Percentiles rank a stretch among this genome's conserved stretches.
Evolutionary conservation across 108 stramenopile genomes (phyloP).

Genomic region (Nitzschia sp.): DNA sequence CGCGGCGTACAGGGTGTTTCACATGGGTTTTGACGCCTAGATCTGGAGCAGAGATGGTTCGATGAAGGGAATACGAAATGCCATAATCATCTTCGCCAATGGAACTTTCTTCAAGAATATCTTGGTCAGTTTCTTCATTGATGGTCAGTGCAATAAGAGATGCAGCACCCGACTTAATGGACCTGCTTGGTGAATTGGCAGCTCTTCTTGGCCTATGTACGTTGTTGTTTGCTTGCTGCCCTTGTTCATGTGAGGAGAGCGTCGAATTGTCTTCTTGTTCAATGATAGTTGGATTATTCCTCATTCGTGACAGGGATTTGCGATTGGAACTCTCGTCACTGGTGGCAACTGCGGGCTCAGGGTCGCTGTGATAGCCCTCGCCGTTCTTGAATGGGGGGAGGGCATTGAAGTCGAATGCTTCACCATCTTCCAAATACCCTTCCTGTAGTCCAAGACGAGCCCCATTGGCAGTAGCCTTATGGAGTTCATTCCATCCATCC

Average conservation of each 20-base stretch:
- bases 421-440: constrained; percentile 5
- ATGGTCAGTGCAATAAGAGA: constrained; percentile 43
- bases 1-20: too few species aligned
- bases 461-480: constrained; percentile 18
- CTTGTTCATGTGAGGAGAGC: constrained; percentile 17
- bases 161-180: constrained; percentile 33
- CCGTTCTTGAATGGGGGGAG: background rate
- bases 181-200: constrained; percentile 21
- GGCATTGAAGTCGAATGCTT: constrained; percentile 5
- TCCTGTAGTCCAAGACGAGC: constrained; percentile 21
- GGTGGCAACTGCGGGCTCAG: constrained; percentile 15
- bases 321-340: constrained; percentile 9
- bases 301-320: background rate
- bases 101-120: constrained; percentile 29
- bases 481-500: constrained; percentile 29
- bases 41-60: constrained; percentile 40
- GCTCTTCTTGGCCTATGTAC: constrained; percentile 5
- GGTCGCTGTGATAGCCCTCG: constrained; percentile 24
- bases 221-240: background rate
- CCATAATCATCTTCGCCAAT: constrained; percentile 4
- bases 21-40: background rate
- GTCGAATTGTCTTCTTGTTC: constrained; percentile 25
- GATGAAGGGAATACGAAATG: constrained; percentile 16
- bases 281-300: background rate
- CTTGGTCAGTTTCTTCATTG: constrained; percentile 50